A percentile compares a stretch with the other conserved stretches of the same genome.
Evolutionary conservation across 305 asterid genomes (phyloP).

Genomic region (Andrographis paniculata): DNA sequence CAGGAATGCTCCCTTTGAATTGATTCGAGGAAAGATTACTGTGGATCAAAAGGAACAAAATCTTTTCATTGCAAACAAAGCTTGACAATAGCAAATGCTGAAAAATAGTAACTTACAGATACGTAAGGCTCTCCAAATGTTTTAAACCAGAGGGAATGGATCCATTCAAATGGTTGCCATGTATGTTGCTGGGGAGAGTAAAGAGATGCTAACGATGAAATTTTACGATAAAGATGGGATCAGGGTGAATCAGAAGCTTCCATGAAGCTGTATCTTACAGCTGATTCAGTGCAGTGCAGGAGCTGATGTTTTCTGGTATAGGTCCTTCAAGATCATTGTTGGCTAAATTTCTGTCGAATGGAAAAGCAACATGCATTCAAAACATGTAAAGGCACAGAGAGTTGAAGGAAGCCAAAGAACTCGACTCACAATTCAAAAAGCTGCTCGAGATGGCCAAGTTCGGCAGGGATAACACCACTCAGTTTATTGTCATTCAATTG

Average conservation of each 20-base stretch:
- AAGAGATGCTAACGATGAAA: not conserved
- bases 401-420: not conserved
- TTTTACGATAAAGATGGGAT: not conserved
- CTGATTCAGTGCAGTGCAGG: slow-evolving; percentile 89
- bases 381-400: not conserved
- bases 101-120: slow-evolving; percentile 46
- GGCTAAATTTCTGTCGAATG: slow-evolving; percentile 66
- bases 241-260: not conserved
- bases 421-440: slow-evolving; percentile 86
- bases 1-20: slow-evolving; percentile 63
- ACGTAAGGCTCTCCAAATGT: slow-evolving; percentile 86
- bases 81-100: not conserved
- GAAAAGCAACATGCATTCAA: not conserved
- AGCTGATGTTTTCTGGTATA: slow-evolving; percentile 88
- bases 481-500: slow-evolving; percentile 84
- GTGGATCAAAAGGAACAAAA: slow-evolving; percentile 16
- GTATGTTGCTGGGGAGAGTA: slow-evolving; percentile 58
- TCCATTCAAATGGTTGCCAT: slow-evolving; percentile 75
- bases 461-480: slow-evolving; percentile 72
- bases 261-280: slow-evolving; percentile 48
- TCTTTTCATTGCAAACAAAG: slow-evolving; percentile 2
- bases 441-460: slow-evolving; percentile 82
- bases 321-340: slow-evolving; percentile 84
- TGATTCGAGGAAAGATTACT: slow-evolving; percentile 88
- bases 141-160: slow-evolving; percentile 79